These are phyloP conservation scores for Saccharomycopsis phalli DNA, from an alignment of 1,139 yeast genomes.

Conservation along the genomic window DNA sequence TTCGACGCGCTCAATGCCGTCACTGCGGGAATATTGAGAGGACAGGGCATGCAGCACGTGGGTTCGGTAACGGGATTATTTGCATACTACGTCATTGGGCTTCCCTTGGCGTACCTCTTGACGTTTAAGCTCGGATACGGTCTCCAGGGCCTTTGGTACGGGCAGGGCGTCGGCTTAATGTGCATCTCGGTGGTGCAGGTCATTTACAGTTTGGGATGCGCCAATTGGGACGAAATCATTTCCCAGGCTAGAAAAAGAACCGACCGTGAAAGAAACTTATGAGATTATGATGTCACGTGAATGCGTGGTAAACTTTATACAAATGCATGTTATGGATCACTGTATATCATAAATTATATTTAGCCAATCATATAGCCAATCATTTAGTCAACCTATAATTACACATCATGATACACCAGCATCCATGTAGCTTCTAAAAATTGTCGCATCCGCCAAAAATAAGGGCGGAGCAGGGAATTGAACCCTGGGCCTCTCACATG, in stretches of 20 bases:
- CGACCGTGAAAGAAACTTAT: constrained; percentile 15
- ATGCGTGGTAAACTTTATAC: no score
- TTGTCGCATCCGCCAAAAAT: no score
- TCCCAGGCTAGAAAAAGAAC: constrained; percentile 30
- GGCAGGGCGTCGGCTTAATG: constrained; percentile 66
- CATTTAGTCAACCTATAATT: no score
- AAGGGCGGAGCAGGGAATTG: constrained; percentile 7
- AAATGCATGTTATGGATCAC: no score
- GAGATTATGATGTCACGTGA: no score
- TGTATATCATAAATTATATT: no score
- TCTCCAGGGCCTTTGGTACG: constrained; percentile 79
- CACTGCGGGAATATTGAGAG: constrained; percentile 78
- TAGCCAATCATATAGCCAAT: no score
- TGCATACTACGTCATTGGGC: constrained; percentile 61
- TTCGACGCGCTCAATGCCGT: constrained; percentile 76
- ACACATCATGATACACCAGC: no score
- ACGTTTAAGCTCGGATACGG: constrained; percentile 48
- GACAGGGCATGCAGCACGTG: constrained; percentile 77
- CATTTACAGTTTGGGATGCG: constrained; percentile 31
- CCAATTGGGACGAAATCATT: constrained; percentile 37
- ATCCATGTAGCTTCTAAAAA: no score
- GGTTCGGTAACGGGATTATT: constrained; percentile 76
- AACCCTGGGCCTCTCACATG: constrained; percentile 6
- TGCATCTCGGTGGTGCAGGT: constrained; percentile 57
- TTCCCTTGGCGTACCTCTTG: constrained; percentile 64